Evolutionary conservation across 345 rosid genomes (phyloP).

Genomic region (Pseudoturritis turrita): DNA sequence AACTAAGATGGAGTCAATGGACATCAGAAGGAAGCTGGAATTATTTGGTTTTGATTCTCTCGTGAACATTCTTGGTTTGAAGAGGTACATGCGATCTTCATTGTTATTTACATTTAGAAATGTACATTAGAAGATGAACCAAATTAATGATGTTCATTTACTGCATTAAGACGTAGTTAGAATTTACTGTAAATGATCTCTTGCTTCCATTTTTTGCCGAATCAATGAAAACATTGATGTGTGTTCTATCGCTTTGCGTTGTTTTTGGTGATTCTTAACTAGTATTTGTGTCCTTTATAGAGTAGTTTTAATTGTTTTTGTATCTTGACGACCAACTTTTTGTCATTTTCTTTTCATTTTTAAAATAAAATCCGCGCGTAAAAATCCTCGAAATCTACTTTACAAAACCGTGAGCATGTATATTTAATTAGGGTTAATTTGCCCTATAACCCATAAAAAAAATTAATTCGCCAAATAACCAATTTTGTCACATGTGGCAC

Average conservation of each 20-base stretch:
- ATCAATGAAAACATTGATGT: not conserved
- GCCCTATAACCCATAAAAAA: too few relatives aligned
- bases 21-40: too few relatives aligned
- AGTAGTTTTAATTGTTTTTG: too few relatives aligned
- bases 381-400: too few relatives aligned
- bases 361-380: too few relatives aligned
- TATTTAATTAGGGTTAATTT: too few relatives aligned
- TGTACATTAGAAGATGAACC: not conserved
- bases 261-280: not conserved
- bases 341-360: too few relatives aligned
- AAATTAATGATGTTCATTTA: not conserved
- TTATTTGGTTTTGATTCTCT: slow-evolving; percentile 99
- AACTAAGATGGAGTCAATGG: too few relatives aligned
- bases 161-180: not conserved
- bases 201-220: slow-evolving; percentile 7
- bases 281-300: not conserved
- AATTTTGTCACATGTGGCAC: too few relatives aligned
- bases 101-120: not conserved
- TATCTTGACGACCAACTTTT: too few relatives aligned
- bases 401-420: too few relatives aligned
- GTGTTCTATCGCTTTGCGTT: not conserved
- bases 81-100: slow-evolving; percentile 50
- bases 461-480: too few relatives aligned
- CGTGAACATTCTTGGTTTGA: slow-evolving; percentile 95
- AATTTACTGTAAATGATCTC: not conserved